These are phyloP conservation scores for Chrysoporthe cubensis DNA, from an alignment of 2,329 filamentous ascomycete genomes.

Conservation along the genomic window DNA sequence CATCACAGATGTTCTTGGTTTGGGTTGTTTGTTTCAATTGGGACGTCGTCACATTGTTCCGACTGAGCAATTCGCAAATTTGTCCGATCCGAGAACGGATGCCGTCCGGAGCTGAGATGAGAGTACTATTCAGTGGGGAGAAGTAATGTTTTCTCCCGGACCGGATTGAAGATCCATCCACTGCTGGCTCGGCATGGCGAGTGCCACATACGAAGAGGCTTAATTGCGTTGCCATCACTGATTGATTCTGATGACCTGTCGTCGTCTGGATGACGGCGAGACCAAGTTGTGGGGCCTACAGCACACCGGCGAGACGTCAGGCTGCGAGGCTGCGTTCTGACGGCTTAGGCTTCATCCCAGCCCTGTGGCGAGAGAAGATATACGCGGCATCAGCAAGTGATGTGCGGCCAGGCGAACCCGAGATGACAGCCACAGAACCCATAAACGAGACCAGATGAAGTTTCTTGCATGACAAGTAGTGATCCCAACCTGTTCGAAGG, in stretches of 20 bases:
- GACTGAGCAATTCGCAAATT: neutral
- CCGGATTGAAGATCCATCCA: conserved; percentile 18
- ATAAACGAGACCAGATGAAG: conserved; percentile 24
- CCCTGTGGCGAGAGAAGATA: neutral
- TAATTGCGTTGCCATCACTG: neutral
- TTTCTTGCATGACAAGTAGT: conserved; percentile 3
- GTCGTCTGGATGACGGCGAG: neutral
- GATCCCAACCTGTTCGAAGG: neutral
- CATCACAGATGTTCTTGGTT: neutral
- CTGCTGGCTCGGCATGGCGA: conserved; percentile 12
- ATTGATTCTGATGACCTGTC: neutral
- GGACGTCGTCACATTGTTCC: neutral
- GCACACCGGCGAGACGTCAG: neutral
- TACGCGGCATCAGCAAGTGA: neutral
- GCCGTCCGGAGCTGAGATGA: neutral
- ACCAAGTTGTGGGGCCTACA: neutral
- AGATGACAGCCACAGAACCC: conserved; percentile 5
- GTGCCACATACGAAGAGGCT: neutral
- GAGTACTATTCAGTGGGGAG: neutral
- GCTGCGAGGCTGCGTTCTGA: neutral
- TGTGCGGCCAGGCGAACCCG: neutral
- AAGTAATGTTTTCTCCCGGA: conserved; percentile 13
- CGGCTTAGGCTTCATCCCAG: neutral
- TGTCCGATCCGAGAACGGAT: neutral
- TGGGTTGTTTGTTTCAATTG: conserved; percentile 10